Percentiles rank a stretch among this genome's conserved stretches.
Evolutionary conservation across 192 early-diverging fungal species (phyloP).

Genomic region (Backusella parvicylindrica): DNA sequence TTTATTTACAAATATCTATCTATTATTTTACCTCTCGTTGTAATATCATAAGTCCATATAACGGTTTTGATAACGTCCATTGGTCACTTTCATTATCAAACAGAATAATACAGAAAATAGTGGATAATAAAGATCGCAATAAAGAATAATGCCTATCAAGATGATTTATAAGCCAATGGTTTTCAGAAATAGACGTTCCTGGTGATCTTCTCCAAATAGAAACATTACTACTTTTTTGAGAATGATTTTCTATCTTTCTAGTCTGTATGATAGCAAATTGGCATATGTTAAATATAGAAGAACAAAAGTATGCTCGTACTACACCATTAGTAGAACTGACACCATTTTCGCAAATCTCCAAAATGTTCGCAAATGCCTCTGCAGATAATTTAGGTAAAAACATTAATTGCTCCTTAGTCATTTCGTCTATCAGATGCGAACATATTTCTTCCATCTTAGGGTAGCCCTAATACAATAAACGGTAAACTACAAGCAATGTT

Average conservation of each 20-base stretch:
- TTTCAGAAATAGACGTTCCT: constrained; percentile 10
- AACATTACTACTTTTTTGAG: constrained; percentile 21
- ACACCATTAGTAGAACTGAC: constrained; percentile 54
- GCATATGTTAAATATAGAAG: constrained; percentile 66
- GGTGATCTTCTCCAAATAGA: neutral
- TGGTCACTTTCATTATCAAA: constrained; percentile 79
- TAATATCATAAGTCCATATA: constrained; percentile 74
- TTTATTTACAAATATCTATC: neutral
- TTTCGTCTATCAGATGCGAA: constrained; percentile 66
- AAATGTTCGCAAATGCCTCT: constrained; percentile 60
- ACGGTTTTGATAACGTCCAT: constrained; percentile 79
- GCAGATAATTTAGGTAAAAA: constrained; percentile 53
- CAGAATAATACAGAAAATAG: constrained; percentile 68
- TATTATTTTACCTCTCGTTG: constrained; percentile 51
- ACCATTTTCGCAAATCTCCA: constrained; percentile 68
- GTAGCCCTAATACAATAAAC: constrained; percentile 39
- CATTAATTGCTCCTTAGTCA: constrained; percentile 65
- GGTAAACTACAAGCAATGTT: neutral
- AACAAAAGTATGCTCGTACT: constrained; percentile 60
- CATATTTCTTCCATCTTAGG: constrained; percentile 56
- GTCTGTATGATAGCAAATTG: constrained; percentile 59
- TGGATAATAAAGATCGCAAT: constrained; percentile 56
- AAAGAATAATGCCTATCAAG: constrained; percentile 55
- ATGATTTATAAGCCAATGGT: constrained; percentile 54
- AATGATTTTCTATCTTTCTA: constrained; percentile 5